These are phyloP conservation scores for Phytophthora meadii DNA, from an alignment of 352 stramenopile species.

Conservation along the genomic window DNA sequence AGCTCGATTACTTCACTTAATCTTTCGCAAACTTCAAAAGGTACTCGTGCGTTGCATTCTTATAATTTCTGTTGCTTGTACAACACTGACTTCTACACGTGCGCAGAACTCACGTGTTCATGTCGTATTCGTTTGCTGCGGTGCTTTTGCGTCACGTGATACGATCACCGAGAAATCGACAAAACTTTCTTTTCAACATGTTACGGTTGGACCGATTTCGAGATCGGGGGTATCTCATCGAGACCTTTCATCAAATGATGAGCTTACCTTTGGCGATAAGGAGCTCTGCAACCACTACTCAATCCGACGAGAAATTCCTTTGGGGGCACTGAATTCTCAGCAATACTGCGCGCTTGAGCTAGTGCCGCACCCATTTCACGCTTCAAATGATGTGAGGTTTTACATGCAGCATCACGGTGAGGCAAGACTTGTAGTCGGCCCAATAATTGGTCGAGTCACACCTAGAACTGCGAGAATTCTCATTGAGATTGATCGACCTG, in stretches of 20 bases:
- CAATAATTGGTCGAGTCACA: conserved; percentile 71
- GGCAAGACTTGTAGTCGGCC: conserved; percentile 59
- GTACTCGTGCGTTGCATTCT: conserved; percentile 14
- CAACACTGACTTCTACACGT: background rate
- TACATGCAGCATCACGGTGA: conserved; percentile 45
- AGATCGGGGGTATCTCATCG: conserved; percentile 7
- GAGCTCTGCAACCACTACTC: conserved; percentile 5
- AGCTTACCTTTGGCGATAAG: background rate
- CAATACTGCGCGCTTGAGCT: conserved; percentile 64
- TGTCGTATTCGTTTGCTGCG: conserved; percentile 54
- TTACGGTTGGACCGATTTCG: conserved; percentile 56
- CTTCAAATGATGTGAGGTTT: conserved; percentile 42
- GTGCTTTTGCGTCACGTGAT: conserved; percentile 35
- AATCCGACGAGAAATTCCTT: conserved; percentile 37
- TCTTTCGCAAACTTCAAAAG: conserved; percentile 44
- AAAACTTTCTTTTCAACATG: conserved; percentile 48
- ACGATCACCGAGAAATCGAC: conserved; percentile 43
- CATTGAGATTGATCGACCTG: conserved; percentile 62
- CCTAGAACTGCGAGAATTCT: conserved; percentile 60
- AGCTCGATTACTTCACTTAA: conserved; percentile 40
- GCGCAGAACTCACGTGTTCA: conserved; percentile 45
- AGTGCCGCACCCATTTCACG: conserved; percentile 49
- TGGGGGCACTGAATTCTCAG: conserved; percentile 11
- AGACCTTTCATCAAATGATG: background rate
- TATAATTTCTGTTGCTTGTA: too few species aligned